A percentile compares a stretch with the other conserved stretches of the same genome.
Evolutionary conservation across 2,329 filamentous ascomycete genomes (phyloP).

Genomic region (Chaetomium sp.): DNA sequence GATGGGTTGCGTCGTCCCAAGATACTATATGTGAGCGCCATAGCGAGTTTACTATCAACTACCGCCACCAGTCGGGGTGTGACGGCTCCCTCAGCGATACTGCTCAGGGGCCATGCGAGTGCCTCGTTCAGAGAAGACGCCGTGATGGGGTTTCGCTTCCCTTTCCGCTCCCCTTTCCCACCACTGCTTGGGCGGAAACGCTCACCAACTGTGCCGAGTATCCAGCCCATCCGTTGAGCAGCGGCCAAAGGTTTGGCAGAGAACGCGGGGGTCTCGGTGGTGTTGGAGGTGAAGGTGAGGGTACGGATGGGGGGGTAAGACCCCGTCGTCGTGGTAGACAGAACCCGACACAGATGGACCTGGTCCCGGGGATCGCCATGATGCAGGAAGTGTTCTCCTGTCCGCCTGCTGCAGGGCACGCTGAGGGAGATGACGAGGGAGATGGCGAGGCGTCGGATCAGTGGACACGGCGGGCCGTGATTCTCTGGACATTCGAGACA

Average conservation of each 20-base stretch:
- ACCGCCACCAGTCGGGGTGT: constrained; percentile 46
- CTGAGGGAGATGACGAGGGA: constrained; percentile 18
- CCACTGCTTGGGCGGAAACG: constrained; percentile 52
- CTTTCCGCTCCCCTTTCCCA: constrained; percentile 36
- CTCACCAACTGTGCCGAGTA: constrained; percentile 51
- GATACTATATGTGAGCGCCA: constrained; percentile 42
- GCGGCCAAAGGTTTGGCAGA: constrained; percentile 21
- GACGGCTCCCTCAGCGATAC: constrained; percentile 32
- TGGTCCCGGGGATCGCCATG: constrained; percentile 58
- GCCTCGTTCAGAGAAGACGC: constrained; percentile 38
- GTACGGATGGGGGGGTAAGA: constrained; percentile 19
- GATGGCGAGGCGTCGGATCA: constrained; percentile 8
- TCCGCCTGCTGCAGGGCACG: constrained; percentile 32
- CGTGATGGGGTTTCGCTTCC: constrained; percentile 47
- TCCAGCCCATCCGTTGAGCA: constrained; percentile 33
- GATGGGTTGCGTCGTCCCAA: constrained; percentile 21
- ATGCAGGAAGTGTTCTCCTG: constrained; percentile 60
- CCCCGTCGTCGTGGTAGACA: constrained; percentile 15
- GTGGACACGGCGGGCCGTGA: constrained; percentile 53
- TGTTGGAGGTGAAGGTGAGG: constrained; percentile 32
- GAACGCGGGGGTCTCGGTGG: constrained; percentile 16
- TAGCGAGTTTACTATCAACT: constrained; percentile 45
- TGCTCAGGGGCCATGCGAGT: constrained; percentile 40
- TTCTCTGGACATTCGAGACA: constrained; percentile 58
- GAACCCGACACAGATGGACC: constrained; percentile 43